Percentiles rank a stretch among this genome's conserved stretches.
These are phyloP conservation scores for Tremella fuciformis DNA, from an alignment of 768 basidiomycete species.

Conservation along the genomic window DNA sequence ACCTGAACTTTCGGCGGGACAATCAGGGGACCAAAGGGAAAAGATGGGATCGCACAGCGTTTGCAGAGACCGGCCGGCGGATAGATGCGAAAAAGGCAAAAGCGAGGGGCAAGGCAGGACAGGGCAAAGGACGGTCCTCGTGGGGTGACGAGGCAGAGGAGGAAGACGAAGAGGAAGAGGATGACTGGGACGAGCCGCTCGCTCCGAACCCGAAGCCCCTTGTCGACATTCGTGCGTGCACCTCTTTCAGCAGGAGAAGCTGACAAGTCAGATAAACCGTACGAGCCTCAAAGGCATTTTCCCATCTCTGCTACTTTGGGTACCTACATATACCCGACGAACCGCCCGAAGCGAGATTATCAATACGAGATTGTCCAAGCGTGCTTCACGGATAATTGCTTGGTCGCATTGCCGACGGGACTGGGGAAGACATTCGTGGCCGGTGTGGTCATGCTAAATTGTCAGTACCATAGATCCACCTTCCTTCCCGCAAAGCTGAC, in stretches of 20 bases:
- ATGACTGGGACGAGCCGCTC: conserved; percentile 54
- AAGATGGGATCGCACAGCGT: conserved; percentile 84
- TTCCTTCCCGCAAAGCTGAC: conserved; percentile 2
- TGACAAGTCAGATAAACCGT: conserved; percentile 19
- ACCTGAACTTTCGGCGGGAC: conserved; percentile 43
- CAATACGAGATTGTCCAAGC: conserved; percentile 87
- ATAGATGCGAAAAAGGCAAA: conserved; percentile 55
- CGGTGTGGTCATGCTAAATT: conserved; percentile 93
- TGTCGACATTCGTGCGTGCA: conserved; percentile 60
- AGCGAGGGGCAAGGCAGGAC: conserved; percentile 60
- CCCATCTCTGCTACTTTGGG: conserved; percentile 52
- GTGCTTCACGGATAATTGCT: conserved; percentile 84
- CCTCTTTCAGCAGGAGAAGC: too few species aligned
- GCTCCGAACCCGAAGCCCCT: conserved; percentile 83
- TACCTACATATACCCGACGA: conserved; percentile 89
- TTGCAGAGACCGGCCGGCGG: conserved; percentile 70
- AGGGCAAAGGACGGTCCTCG: conserved; percentile 31
- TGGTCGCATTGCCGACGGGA: conserved; percentile 92
- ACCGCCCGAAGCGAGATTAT: conserved; percentile 82
- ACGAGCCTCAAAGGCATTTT: conserved; percentile 41
- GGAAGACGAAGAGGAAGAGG: conserved; percentile 55
- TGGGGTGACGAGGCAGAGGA: conserved; percentile 47
- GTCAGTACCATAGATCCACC: conserved; percentile 55
- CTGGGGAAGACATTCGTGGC: conserved; percentile 98
- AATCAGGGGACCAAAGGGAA: conserved; percentile 57